Evolutionary conservation across 805 yeast species (phyloP).

Genomic region (Cyberlindnera xylosilytica): DNA sequence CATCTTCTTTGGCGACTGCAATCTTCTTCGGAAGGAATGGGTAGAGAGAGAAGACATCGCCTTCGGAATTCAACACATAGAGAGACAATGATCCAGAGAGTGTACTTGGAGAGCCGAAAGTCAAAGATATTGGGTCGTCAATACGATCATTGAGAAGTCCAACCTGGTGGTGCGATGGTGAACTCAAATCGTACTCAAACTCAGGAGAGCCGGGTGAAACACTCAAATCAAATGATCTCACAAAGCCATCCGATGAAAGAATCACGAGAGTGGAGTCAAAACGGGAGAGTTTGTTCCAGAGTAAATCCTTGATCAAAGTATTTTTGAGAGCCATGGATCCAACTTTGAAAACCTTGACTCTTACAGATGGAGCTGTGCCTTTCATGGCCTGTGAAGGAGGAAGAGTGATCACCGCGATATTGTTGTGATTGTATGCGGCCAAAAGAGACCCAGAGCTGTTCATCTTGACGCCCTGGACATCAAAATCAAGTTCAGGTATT

Average conservation of each 20-base stretch:
- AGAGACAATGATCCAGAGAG: slow-evolving; percentile 47
- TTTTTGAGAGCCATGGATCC: slow-evolving; percentile 28
- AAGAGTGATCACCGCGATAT: slow-evolving; percentile 31
- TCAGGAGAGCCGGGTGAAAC: slow-evolving; percentile 27
- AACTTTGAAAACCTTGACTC: slow-evolving; percentile 23
- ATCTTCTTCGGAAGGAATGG: slow-evolving; percentile 60
- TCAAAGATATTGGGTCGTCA: slow-evolving; percentile 23
- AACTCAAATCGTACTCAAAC: slow-evolving; percentile 18
- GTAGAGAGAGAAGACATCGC: slow-evolving; percentile 56
- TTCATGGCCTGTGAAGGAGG: slow-evolving; percentile 26
- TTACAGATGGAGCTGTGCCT: not conserved
- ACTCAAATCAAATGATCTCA: slow-evolving; percentile 37
- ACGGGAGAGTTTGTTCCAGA: slow-evolving; percentile 45
- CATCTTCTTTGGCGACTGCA: slow-evolving; percentile 32
- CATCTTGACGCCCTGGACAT: slow-evolving; percentile 33
- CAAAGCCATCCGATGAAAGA: slow-evolving; percentile 31
- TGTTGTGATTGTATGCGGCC: slow-evolving; percentile 36
- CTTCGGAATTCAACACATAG: slow-evolving; percentile 49
- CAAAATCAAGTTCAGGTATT: slow-evolving; percentile 24
- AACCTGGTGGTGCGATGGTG: slow-evolving; percentile 12
- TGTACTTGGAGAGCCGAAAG: slow-evolving; percentile 21
- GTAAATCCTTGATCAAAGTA: slow-evolving; percentile 33
- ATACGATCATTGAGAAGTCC: slow-evolving; percentile 23
- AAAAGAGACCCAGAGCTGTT: slow-evolving; percentile 41
- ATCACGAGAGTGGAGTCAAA: slow-evolving; percentile 42